Evolutionary conservation across 2,329 filamentous ascomycete genomes (phyloP), one percentile per base, ranked within the genome.

Genomic region (Sordariomycetes sp.): DNA sequence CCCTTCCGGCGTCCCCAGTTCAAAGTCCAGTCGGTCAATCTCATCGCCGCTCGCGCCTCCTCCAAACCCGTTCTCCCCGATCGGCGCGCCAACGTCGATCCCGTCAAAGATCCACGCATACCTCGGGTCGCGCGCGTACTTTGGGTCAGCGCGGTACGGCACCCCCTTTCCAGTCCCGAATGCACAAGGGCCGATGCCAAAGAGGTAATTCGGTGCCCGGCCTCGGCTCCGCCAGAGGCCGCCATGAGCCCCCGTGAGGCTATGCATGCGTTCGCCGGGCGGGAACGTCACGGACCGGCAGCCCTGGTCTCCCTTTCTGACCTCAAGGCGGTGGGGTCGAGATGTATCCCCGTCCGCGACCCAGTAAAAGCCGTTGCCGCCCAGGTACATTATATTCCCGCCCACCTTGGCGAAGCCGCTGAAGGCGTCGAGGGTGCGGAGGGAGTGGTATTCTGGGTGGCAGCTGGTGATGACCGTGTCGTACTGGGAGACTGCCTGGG

Each of bases 331-430:
- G 59, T 69, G 66, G 17, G 66, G 60, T 3, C 60, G 59, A 15
- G 57, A 58, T 34, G 59, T 52, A 35, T 66, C 62, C 15, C 60
- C 57, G 6, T 59, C 65, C 4, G 66, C 61, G 3, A 61, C 60
- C 65, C 64, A 70, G 60, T 70, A 70, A 61, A 69, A 70, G 15
- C 69, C 68, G 57, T 71, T 70, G 10, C 69, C 68, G n/a, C 68
- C 69, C 8, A 68, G 60, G 56, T 71, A 72, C 65, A 72, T 67
- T 52, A 72, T 57, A 55, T 64, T 66, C 2, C 70, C 68, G 10
- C 70, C 69, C 2, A 54, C 52, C 2, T 58, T 59, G 35, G 64
- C 61, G 58, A 67, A 71, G 13, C 60, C 61, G 34, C 60, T 60
- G 55, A 67, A 70, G 10, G 63, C 65, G 51, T 64, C 57, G 12